These are phyloP conservation scores for Acacia confusa DNA, from an alignment of 306 rosid genomes.

Conservation along the genomic window DNA sequence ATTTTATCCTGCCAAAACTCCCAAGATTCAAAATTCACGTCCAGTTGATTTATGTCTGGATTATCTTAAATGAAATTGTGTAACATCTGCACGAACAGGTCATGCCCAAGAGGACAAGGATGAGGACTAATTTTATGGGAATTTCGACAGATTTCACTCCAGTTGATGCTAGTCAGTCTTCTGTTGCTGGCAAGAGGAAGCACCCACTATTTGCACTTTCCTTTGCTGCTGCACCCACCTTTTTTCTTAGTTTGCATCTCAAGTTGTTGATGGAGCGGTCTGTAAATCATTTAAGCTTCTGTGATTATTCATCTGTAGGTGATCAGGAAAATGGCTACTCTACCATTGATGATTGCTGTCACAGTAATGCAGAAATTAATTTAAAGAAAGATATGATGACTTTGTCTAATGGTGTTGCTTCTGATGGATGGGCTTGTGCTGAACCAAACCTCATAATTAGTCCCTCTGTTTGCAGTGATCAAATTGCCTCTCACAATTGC, in stretches of 20 bases:
- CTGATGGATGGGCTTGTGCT: constrained; percentile 29
- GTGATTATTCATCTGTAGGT: constrained; percentile 41
- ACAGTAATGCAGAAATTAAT: constrained; percentile 36
- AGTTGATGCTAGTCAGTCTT: constrained; percentile 38
- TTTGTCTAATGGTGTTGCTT: constrained; percentile 35
- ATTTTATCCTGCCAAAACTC: constrained; percentile 15
- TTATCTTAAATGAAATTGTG: constrained; percentile 34
- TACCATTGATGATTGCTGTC: constrained; percentile 37
- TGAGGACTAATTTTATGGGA: constrained; percentile 60
- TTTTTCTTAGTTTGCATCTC: constrained; percentile 80
- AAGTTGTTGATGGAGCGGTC: constrained; percentile 73
- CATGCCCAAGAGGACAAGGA: constrained; percentile 51
- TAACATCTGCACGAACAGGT: constrained; percentile 48
- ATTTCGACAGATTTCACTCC: constrained; percentile 49
- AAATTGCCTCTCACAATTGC: constrained; percentile 32
- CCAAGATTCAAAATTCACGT: background rate
- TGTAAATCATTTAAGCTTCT: constrained; percentile 49
- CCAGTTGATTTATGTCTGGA: background rate
- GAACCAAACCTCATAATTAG: constrained; percentile 33
- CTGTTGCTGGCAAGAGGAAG: constrained; percentile 47
- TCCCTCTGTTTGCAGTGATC: constrained; percentile 39
- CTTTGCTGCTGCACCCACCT: constrained; percentile 82
- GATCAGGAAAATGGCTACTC: constrained; percentile 48
- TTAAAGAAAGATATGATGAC: constrained; percentile 36
- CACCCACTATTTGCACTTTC: constrained; percentile 76